Evolutionary conservation across 2,329 filamentous ascomycete genomes (phyloP).

Genomic region (Ophiostoma sp.): DNA sequence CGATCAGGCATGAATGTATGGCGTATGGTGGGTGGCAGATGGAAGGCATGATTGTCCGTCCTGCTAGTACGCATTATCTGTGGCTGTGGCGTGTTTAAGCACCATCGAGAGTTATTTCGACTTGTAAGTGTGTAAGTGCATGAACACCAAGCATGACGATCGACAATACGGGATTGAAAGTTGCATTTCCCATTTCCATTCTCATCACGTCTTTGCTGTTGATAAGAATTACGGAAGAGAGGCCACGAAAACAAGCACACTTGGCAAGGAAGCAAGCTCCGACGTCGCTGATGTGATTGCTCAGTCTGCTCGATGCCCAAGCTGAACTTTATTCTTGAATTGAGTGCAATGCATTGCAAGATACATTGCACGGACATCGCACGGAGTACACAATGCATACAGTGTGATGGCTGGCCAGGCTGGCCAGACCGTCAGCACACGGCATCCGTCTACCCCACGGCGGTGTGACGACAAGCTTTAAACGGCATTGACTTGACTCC

Average conservation of each 20-base stretch:
- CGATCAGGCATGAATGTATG: neutral
- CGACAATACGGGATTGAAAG: neutral
- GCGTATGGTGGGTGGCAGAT: neutral
- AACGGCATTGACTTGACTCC: neutral
- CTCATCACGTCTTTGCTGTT: neutral
- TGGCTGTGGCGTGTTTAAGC: neutral
- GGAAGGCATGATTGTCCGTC: neutral
- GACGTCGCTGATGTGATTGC: neutral
- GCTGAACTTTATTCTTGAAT: neutral
- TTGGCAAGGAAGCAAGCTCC: neutral
- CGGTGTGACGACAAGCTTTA: slow-evolving; percentile 6
- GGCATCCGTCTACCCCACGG: neutral
- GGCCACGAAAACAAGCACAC: neutral
- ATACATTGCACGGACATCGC: neutral
- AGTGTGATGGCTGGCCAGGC: neutral
- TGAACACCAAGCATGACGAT: slow-evolving; percentile 3
- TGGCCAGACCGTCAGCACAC: neutral
- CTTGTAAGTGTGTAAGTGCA: neutral
- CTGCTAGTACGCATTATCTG: neutral
- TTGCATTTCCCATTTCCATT: no score
- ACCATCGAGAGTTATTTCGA: neutral
- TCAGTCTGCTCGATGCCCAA: neutral
- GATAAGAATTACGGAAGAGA: neutral
- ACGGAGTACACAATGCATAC: neutral
- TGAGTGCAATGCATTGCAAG: neutral